Evolutionary conservation across 2,329 filamentous ascomycete species (phyloP).

Genomic region (Scorias spongiosa): DNA sequence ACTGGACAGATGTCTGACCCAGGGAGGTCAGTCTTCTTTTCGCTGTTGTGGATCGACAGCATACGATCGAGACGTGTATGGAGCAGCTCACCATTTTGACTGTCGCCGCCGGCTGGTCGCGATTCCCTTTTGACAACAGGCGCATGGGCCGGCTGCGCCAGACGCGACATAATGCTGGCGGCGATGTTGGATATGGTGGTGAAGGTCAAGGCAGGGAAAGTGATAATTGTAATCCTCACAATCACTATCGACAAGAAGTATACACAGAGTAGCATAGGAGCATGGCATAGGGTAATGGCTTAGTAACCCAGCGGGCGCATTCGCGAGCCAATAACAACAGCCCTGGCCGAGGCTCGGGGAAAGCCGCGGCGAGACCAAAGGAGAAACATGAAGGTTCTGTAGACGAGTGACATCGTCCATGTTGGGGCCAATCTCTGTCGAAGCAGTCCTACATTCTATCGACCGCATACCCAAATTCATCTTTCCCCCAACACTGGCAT

Average conservation of each 20-base stretch:
- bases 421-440: too few species aligned
- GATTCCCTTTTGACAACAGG: conserved; percentile 10
- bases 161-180: conserved; percentile 17
- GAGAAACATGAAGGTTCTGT: too few species aligned
- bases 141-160: conserved; percentile 14
- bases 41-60: conserved; percentile 4
- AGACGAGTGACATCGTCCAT: too few species aligned
- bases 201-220: neutral
- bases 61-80: conserved; percentile 7
- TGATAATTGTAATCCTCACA: neutral
- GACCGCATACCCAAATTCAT: too few species aligned
- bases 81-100: conserved; percentile 18
- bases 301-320: too few species aligned
- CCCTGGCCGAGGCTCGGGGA: neutral
- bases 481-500: too few species aligned
- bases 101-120: conserved; percentile 8
- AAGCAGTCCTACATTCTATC: too few species aligned
- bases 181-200: neutral
- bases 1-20: conserved; percentile 72
- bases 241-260: too few species aligned
- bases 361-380: neutral
- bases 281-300: too few species aligned
- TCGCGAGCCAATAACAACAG: neutral
- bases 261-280: too few species aligned
- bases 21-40: conserved; percentile 6